Evolutionary conservation across 352 stramenopile genomes (phyloP).

Genomic region (Globisporangium rhizosaccharum): DNA sequence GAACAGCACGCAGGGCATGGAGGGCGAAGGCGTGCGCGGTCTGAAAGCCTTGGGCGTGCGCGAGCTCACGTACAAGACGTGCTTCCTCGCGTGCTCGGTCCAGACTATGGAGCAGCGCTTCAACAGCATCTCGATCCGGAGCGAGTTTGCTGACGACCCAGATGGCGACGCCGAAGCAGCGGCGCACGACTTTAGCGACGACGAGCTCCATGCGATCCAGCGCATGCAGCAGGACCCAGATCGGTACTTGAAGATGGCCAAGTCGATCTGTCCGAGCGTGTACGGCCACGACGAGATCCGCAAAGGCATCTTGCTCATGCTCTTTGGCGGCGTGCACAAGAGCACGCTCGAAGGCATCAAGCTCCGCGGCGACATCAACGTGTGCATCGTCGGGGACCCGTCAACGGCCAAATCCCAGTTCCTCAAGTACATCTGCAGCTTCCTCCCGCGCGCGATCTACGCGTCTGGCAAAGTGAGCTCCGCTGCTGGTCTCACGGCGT

Average conservation of each 20-base stretch:
- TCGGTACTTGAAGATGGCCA: conserved; percentile 91
- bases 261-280: conserved; percentile 94
- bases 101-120: conserved; percentile 89
- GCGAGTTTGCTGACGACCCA: conserved; percentile 57
- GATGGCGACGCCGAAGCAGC: conserved; percentile 23
- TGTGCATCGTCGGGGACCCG: conserved; percentile 98
- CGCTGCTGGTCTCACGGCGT: conserved; percentile 96
- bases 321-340: conserved; percentile 98
- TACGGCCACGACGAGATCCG: conserved; percentile 97
- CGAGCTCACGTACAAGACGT: conserved; percentile 97
- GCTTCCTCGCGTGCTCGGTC: conserved; percentile 95
- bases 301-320: conserved; percentile 95
- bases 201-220: conserved; percentile 91
- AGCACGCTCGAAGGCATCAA: conserved; percentile 95
- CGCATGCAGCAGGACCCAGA: conserved; percentile 89
- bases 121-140: conserved; percentile 83
- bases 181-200: conserved; percentile 83
- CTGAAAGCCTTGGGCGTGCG: conserved; percentile 94
- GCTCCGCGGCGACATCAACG: conserved; percentile 98
- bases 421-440: conserved; percentile 95
- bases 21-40: conserved; percentile 91
- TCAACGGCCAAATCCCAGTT: conserved; percentile 99
- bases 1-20: conserved; percentile 74
- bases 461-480: conserved; percentile 98
- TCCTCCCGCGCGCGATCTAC: conserved; percentile 96